Evolutionary conservation across 2,329 filamentous ascomycete species (phyloP), one percentile per base, ranked within the genome.

Genomic region (Phaeoacremonium minimum): DNA sequence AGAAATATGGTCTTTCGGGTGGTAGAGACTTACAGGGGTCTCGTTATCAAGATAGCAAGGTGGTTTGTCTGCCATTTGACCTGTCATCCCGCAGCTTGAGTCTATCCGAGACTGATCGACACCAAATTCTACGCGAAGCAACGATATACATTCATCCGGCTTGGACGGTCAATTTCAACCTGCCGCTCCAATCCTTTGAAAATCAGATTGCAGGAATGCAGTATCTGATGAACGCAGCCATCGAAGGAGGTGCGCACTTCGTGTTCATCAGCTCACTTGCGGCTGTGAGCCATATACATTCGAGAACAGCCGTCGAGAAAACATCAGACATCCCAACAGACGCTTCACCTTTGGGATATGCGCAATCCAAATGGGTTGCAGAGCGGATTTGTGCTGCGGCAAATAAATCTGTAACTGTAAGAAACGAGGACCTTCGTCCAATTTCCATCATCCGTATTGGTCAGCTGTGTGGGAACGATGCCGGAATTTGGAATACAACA

Each of bases 361-460:
- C 71, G 2, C 64, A 64, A 18, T 77, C 72, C 1, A 71, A 76
- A 55, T 78, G 75, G 74, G 71, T 78, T 2, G 75, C 73, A 2
- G 76, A 80, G 55, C 59, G 60, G 14, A 67, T 78, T 8, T 77
- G 73, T 43, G 46, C 60, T 1, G 47, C 57, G 6, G 67, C 67
- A 13, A 50, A 35, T 44, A 17, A 42, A 51, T 18, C 13, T 28
- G 15, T 6, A 20, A 22, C 14, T 34, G 16, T 17, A 40, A 33
- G 46, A 47, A 2, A 32, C 45, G 19, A 46, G 66, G 3, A 40
- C 39, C 16, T 51, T 64, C 20, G 55, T 58, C n/a, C n/a, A n/a
- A n/a, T n/a, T n/a, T n/a, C n/a, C 15, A 59, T 74, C 8, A 53
- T 70, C 18, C 56, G 66, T 26, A 58, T 69, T 5, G 69, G 69